Evolutionary conservation across 2,329 filamentous ascomycete genomes (phyloP), one percentile per base, ranked within the genome.

Genomic region (Colletotrichum sojae): DNA sequence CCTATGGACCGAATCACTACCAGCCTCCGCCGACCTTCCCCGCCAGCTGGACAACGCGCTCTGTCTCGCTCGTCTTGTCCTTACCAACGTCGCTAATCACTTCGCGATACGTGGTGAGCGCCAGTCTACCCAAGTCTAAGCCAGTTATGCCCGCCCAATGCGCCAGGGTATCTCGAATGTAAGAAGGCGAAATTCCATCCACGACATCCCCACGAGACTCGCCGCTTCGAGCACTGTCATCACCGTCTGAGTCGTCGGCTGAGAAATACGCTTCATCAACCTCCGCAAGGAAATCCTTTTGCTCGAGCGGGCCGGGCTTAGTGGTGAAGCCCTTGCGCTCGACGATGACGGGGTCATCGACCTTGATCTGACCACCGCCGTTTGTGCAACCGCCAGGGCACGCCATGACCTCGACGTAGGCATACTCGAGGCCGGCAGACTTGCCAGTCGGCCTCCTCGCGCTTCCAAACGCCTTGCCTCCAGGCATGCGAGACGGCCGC

Each of bases 301-400:
- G 94, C 80, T 95, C 93, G 70, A 91, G 89, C 4, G 91, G 89
- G 0, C 92, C 91, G 36, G 90, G 87, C 75, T 92, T 92, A 39
- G 80, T 79, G 2, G 80, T 78, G 15, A 83, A 73, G 3, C 83
- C 81, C 71, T 82, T 85, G 55, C 84, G 84, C 70, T 85, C 85
- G 49, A 84, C 75, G 10, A 91, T 81, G 13, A 89, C 82, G 6
- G 92, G 89, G 78, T 98, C 96, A 61, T 94, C 93, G 27, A 94
- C 89, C 77, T 97, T 97, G 78, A 99, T 91, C 83, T 99, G 96
- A 1, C 96, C 96, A 45, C 96, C 96, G 2, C 96, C 96, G 75
- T 99, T 99, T 63, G 96, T 99, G 82, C 96, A 99, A 3, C 96
- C 96, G n/a, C 96, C 96, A 0, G 96, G 96, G 79, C 96, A 99